Conservation (phyloP, 805 yeast species). For the Scheffersomyces ergatensis region DNA sequence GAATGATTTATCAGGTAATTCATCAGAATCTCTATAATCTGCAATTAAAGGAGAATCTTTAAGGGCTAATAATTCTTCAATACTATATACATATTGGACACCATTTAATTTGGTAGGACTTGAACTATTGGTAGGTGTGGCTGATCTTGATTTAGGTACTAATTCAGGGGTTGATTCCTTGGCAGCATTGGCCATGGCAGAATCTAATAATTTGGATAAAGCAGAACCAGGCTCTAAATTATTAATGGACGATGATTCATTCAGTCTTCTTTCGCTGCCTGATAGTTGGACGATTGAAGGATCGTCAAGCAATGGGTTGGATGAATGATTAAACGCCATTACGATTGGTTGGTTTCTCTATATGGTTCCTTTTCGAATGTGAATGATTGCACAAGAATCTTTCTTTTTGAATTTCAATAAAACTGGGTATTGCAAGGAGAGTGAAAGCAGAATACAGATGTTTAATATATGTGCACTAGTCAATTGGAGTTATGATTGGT, state of each 20-base stretch:
- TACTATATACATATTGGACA: neutral
- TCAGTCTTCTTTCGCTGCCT: neutral
- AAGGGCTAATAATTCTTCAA: slow-evolving; percentile 25
- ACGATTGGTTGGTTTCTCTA: neutral
- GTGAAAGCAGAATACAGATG: too few relatives aligned
- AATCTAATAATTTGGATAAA: slow-evolving; percentile 40
- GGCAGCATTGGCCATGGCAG: slow-evolving; percentile 48
- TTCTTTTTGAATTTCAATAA: too few relatives aligned
- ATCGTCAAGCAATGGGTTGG: slow-evolving; percentile 24
- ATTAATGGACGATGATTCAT: slow-evolving; percentile 1
- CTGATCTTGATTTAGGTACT: slow-evolving; percentile 6
- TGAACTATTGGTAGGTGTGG: slow-evolving; percentile 7
- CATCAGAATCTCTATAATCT: slow-evolving; percentile 23
- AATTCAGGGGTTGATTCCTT: slow-evolving; percentile 40
- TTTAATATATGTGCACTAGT: too few relatives aligned
- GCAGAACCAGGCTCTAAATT: slow-evolving; percentile 32
- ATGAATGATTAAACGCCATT: slow-evolving; percentile 4
- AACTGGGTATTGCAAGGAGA: too few relatives aligned
- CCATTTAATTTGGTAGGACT: neutral
- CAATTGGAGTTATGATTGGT: too few relatives aligned
- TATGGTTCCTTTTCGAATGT: too few relatives aligned
- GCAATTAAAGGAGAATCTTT: slow-evolving; percentile 34
- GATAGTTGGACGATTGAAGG: slow-evolving; percentile 28
- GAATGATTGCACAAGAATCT: too few relatives aligned
- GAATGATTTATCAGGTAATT: slow-evolving; percentile 47